Evolutionary conservation across 192 early-diverging fungal species (phyloP), one percentile per base, ranked within the genome.

Genomic region (Chytriomyces sp.): DNA sequence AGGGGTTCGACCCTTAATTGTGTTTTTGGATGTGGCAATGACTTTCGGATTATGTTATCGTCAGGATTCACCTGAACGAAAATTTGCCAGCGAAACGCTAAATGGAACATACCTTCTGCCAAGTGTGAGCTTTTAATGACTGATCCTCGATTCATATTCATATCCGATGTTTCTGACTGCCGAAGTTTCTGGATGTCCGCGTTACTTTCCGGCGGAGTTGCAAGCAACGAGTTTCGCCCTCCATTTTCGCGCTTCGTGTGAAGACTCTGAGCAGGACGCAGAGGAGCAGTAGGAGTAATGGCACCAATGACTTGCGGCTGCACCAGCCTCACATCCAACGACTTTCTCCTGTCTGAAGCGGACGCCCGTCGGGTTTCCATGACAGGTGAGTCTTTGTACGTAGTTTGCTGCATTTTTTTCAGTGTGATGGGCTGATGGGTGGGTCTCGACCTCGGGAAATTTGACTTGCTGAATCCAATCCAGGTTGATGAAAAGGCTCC

Each of bases 201-300:
- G n/a, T 45, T 69, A 69, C 68, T 69, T 16, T 69, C 68, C 3
- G 68, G 68, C n/a, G 68, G 68, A 48, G 68, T 69, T 13, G 68
- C 68, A 46, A 69, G 10, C 18, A 69, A 57, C 48, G 68, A 69
- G 68, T 69, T 69, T 26, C 68, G 48, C 53, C 68, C 68, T 16
- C 68, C 68, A n/a, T 10, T 69, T 50, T 69, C 68, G 10, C 68
- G 26, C 53, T 69, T 69, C 11, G 11, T 57, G 53, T 69, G 48
- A 26, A 69, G n/a, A 53, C 68, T 69, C 11, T 69, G 68, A 10
- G 68, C 68, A 7, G 26, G 49, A 57, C 53, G 10, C n/a, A 13
- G 23, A 10, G 68, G 49, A 28, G 66, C 13, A 67, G 68, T n/a
- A 1, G 47, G 68, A 53, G 46, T 4, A 53, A 47, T 69, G 48